Base-by-base conservation (phyloP, 2,329 filamentous ascomycete genomes). In the Botrytis elliptica region DNA sequence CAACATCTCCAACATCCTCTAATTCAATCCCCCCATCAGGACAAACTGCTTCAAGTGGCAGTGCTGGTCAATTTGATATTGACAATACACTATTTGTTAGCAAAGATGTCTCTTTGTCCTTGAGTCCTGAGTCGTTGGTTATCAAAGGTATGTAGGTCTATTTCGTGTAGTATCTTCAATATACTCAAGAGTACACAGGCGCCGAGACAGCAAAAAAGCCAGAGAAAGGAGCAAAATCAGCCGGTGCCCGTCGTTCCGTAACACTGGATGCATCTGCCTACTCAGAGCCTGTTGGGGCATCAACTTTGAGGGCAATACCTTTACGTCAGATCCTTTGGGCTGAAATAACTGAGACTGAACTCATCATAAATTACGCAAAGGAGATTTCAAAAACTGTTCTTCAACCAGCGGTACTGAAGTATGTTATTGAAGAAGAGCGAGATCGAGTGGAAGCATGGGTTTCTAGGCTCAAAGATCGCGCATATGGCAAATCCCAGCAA, bases 401-500 rank as follows among this genome's bases (percentile, higher is more conserved):
- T 49, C 62, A 64, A 55, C 52, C 73, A 81, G 2, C 75, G 77
- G 65, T 83, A 82, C 0, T 81, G 74, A 73, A 81, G 82, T 77
- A 85, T 84, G 82, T 82, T 84, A 75, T 85, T 82, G 10, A 85
- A 81, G 63, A 66, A 14, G 64, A 1, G 82, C 79, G 5, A 76
- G 81, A 20, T 79, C 76, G 1, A 84, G 72, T 0, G 76, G 68
- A 14, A 73, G 46, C 71, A 72, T 97, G 93, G 89, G 84, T 90
- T 59, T 85, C 86, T 49, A 84, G 83, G 67, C 85, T 97, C 44
- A 82, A 96, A 33, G 84, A 88, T 38, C 86, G 86, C 62, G 90
- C 94, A 36, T 97, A 97, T 84, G 90, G 84, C 71, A 84, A 85
- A 4, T 87, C 91, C 2, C 88, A 91, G 78, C 87, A 86, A 67